Conservation (phyloP, 257 asterid species). For the Gentiana straminea region DNA sequence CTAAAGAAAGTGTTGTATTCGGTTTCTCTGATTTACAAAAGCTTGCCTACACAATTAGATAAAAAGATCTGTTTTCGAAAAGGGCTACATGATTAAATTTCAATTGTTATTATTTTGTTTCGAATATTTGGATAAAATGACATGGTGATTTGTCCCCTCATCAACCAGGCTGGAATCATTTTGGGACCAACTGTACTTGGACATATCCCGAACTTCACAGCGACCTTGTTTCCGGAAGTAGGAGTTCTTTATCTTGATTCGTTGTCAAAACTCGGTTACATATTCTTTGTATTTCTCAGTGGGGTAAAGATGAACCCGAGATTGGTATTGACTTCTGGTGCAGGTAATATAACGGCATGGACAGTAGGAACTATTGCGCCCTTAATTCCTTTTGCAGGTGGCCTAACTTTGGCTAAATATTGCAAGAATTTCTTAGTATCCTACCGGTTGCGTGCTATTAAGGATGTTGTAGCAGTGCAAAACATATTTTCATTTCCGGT, state of each 20-base stretch:
- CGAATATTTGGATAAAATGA: not conserved
- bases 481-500: conserved; percentile 41
- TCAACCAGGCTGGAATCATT: conserved; percentile 72
- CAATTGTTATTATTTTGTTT: not conserved
- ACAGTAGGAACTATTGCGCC: conserved; percentile 43
- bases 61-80: too few relatives aligned
- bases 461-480: conserved; percentile 26
- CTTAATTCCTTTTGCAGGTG: conserved; percentile 18
- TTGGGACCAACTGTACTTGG: conserved; percentile 72
- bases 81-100: too few relatives aligned
- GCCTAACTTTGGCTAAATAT: conserved; percentile 1
- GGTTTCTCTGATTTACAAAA: too few relatives aligned
- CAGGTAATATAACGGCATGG: conserved; percentile 71
- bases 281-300: conserved; percentile 63
- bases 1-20: too few relatives aligned
- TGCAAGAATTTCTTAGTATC: conserved; percentile 8
- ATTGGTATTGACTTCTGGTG: conserved; percentile 33
- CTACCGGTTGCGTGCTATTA: conserved; percentile 37
- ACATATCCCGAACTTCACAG: conserved; percentile 9
- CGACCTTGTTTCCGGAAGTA: conserved; percentile 35
- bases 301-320: conserved; percentile 94
- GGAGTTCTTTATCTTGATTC: conserved; percentile 60
- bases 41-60: too few relatives aligned
- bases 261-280: conserved; percentile 65
- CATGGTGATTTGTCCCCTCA: not conserved